Evolutionary conservation across 176 grass and related monocot species (phyloP), one percentile per base, ranked within the genome.

Genomic region (Secale cereale): DNA sequence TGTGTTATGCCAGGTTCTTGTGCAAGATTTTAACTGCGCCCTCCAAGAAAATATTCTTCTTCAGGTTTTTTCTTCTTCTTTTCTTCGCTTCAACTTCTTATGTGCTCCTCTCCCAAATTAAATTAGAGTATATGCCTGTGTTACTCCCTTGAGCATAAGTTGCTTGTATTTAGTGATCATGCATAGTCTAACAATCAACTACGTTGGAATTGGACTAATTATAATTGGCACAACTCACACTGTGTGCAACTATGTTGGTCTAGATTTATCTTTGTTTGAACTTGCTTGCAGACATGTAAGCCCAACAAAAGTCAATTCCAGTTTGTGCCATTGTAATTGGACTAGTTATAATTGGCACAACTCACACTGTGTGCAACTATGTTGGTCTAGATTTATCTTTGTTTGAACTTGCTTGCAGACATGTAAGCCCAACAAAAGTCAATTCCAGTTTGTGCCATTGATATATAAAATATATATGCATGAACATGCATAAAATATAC

Each of bases 31-130:
- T 82, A 96, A 94, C 52, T 99, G 97, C 10, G 97, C 97, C 0
- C 48, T 99, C 52, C 97, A 99, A 85, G 97, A 99, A 88, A 97
- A 89, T 87, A 96, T 99, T 82, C 94, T 99, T 86, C 88, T 99
- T 79, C 97, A 96, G 93, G 97, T 99, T 4, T 87, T 87, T 8
- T 84, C n/a, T n/a, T n/a, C n/a, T n/a, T 81, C 14, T 82, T 76
- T 36, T 28, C 7, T 22, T 57, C 17, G 25, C 75, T 83, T 59
- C 28, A 62, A 65, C 65, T 75, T 60, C 36, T 37, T 32, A 79
- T 17, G 27, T 32, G 30, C 14, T 17, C 28, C 29, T 52, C n/a
- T 68, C 61, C 40, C 37, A 67, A 66, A 14, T 81, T 32, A 60
- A 45, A 23, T 10, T 19, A 39, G 16, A 59, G 35, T 63, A 22